Evolutionary conservation across 371 early-diverging fungal species (phyloP).

Genomic region (Rhizopus delemar): DNA sequence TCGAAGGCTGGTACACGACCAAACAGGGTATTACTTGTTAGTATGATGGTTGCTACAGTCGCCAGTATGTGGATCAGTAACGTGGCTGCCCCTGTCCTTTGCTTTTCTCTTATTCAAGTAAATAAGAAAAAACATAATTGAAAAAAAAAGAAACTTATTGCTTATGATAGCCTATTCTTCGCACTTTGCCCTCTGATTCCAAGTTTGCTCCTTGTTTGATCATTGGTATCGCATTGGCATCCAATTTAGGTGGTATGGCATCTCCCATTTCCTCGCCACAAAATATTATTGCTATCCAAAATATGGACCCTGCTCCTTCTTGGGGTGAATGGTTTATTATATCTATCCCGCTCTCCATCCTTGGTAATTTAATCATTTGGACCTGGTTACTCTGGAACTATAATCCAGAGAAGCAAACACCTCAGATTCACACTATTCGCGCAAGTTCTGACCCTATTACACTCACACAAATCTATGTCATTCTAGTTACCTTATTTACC

Average conservation of each 20-base stretch:
- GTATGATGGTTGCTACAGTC: slow-evolving; percentile 93
- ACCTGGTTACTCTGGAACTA: slow-evolving; percentile 59
- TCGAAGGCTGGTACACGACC: slow-evolving; percentile 89
- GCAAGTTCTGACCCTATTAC: slow-evolving; percentile 62
- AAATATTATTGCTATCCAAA: slow-evolving; percentile 73
- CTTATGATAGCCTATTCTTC: slow-evolving; percentile 65
- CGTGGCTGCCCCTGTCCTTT: slow-evolving; percentile 96
- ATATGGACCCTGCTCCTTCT: slow-evolving; percentile 74
- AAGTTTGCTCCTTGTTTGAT: slow-evolving; percentile 71
- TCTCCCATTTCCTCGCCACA: slow-evolving; percentile 85
- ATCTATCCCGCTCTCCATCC: slow-evolving; percentile 60
- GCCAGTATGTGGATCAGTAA: slow-evolving; percentile 97
- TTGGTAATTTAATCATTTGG: slow-evolving; percentile 75
- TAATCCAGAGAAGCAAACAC: slow-evolving; percentile 63
- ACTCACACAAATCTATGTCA: slow-evolving; percentile 63
- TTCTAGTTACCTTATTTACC: slow-evolving; percentile 62
- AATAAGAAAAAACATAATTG: background rate
- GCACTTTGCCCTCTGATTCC: slow-evolving; percentile 68
- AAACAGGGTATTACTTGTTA: slow-evolving; percentile 80
- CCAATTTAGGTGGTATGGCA: slow-evolving; percentile 88
- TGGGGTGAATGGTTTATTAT: slow-evolving; percentile 70
- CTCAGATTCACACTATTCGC: slow-evolving; percentile 58
- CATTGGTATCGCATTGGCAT: slow-evolving; percentile 80
- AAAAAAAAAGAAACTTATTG: background rate
- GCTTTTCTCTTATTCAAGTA: slow-evolving; percentile 90